Evolutionary conservation across 305 asterid species (phyloP).

Genomic region (Fraxinus angustifolia): DNA sequence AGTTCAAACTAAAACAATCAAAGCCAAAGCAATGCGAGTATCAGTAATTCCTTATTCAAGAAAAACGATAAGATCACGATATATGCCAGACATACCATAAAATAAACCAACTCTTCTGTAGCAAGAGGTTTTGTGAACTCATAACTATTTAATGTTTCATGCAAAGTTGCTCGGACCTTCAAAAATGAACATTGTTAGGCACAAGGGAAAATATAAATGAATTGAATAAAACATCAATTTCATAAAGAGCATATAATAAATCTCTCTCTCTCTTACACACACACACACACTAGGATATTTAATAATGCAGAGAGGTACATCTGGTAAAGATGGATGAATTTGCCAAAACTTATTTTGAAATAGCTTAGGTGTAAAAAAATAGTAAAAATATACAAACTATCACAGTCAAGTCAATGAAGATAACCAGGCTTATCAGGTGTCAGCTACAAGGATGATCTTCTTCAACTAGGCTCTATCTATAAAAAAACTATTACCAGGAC

Average conservation of each 20-base stretch:
- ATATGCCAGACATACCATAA: constrained; percentile 30
- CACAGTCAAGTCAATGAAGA: not conserved
- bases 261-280: not conserved
- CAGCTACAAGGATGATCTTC: not conserved
- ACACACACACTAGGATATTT: not conserved
- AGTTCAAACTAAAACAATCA: not conserved
- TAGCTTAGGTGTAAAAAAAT: not conserved
- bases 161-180: constrained; percentile 38
- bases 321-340: not conserved
- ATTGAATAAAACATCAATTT: not conserved
- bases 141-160: constrained; percentile 25
- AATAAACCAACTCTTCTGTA: constrained; percentile 27
- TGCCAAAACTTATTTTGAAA: not conserved
- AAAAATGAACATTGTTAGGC: not conserved
- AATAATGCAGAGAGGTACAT: not conserved
- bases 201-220: not conserved
- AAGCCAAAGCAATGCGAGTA: not conserved
- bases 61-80: not conserved
- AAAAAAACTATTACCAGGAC: not conserved
- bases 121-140: constrained; percentile 41
- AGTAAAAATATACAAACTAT: not conserved
- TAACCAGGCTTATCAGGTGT: not conserved
- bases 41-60: not conserved
- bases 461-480: not conserved
- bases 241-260: not conserved